A percentile compares a stretch with the other conserved stretches of the same genome.
Conservation (phyloP, 1,139 yeast genomes). For the Magnusiomyces clavatus region DNA sequence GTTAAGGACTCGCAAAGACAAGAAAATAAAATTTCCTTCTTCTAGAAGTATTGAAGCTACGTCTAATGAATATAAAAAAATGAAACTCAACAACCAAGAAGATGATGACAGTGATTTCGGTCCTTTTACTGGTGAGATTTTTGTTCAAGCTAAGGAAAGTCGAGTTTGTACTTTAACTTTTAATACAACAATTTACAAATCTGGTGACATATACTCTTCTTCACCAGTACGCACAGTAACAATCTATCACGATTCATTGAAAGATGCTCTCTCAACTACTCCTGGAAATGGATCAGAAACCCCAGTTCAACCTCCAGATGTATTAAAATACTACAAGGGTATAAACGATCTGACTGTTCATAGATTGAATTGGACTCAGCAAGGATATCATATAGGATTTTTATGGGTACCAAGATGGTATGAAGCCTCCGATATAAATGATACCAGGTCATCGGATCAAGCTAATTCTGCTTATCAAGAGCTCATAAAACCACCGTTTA, state of each 20-base stretch:
- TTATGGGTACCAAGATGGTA: constrained; percentile 73
- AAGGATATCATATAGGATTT: constrained; percentile 51
- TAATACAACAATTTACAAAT: constrained; percentile 39
- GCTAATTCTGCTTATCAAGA: too few species aligned
- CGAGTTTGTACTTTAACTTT: constrained; percentile 57
- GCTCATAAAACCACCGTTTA: too few species aligned
- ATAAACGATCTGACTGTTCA: constrained; percentile 56
- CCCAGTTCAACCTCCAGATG: constrained; percentile 13
- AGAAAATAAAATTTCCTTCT: constrained; percentile 23
- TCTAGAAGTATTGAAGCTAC: constrained; percentile 3
- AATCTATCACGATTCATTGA: constrained; percentile 35
- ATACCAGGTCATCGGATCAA: too few species aligned
- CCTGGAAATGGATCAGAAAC: constrained; percentile 3
- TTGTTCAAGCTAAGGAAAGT: constrained; percentile 51
- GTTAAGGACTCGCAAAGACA: constrained; percentile 37
- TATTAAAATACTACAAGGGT: constrained; percentile 36
- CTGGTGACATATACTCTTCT: constrained; percentile 24
- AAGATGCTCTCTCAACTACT: neutral
- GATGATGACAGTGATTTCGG: constrained; percentile 37
- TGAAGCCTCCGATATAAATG: constrained; percentile 22
- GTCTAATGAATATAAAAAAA: constrained; percentile 23
- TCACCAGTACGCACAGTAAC: constrained; percentile 59
- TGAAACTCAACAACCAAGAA: constrained; percentile 8
- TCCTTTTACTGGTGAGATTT: constrained; percentile 56
- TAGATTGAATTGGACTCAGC: constrained; percentile 52